phyloP scores from a whole-genome alignment of 2,329 filamentous ascomycete species.

The Ophiocordyceps camponoti-saundersi region DNA sequence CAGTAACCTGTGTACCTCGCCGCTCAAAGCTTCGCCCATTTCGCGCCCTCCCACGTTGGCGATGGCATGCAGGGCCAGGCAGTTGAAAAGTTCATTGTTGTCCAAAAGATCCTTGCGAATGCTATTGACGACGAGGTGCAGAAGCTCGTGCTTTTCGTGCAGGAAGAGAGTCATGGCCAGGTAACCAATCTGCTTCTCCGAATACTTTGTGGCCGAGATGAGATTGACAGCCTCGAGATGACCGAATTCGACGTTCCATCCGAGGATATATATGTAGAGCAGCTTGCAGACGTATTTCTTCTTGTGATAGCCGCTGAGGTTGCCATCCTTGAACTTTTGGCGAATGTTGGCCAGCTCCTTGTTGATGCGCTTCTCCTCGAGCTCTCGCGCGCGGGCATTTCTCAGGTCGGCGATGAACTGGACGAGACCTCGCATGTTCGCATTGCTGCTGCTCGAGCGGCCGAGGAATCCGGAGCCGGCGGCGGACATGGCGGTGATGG shows the following conservation, averaged over 20 bases:
- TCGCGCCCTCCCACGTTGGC: slow-evolving; percentile 93
- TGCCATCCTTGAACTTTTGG: slow-evolving; percentile 96
- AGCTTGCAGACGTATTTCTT: slow-evolving; percentile 99
- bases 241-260: slow-evolving; percentile 98
- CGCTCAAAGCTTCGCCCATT: slow-evolving; percentile 87
- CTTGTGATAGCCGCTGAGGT: slow-evolving; percentile 89
- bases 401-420: slow-evolving; percentile 96
- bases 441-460: slow-evolving; percentile 46
- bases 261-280: slow-evolving; percentile 96
- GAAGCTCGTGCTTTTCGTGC: slow-evolving; percentile 88
- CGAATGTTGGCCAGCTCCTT: slow-evolving; percentile 97
- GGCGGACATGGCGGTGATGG: slow-evolving; percentile 30
- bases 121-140: slow-evolving; percentile 95
- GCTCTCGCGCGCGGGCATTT: slow-evolving; percentile 83
- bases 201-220: slow-evolving; percentile 93
- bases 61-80: slow-evolving; percentile 88
- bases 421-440: slow-evolving; percentile 69
- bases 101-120: slow-evolving; percentile 92
- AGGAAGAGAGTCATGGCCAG: slow-evolving; percentile 93
- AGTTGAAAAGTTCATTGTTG: slow-evolving; percentile 95
- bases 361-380: slow-evolving; percentile 98
- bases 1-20: slow-evolving; percentile 79
- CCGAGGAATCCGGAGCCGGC: slow-evolving; percentile 44
- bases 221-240: slow-evolving; percentile 97
- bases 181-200: slow-evolving; percentile 98